phyloP scores from a whole-genome alignment of 768 basidiomycete genomes.

The Candolleomyces efflorescens region DNA sequence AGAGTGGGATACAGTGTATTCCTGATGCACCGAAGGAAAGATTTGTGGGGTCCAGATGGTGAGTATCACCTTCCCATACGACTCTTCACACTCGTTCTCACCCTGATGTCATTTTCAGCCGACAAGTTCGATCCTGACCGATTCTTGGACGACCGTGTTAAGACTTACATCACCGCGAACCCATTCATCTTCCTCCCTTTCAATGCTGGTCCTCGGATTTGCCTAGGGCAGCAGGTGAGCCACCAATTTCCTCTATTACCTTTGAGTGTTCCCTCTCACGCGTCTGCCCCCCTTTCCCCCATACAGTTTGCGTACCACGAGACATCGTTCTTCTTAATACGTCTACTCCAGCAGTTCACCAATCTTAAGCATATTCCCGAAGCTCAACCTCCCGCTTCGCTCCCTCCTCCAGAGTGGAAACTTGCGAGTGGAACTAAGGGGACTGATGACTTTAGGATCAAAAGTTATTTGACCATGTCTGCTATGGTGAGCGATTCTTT shows the following conservation, averaged over 20 bases:
- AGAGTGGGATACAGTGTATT: constrained; percentile 40
- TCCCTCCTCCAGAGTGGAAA: constrained; percentile 44
- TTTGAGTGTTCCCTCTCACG: too few species aligned
- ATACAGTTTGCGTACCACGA: constrained; percentile 63
- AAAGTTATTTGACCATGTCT: constrained; percentile 51
- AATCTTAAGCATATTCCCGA: constrained; percentile 39
- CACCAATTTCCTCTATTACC: too few species aligned
- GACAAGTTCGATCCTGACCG: constrained; percentile 60
- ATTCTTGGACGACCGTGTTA: constrained; percentile 56
- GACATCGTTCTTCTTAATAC: constrained; percentile 57
- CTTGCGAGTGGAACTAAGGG: constrained; percentile 33
- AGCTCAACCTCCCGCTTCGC: constrained; percentile 37
- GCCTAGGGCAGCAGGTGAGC: not conserved
- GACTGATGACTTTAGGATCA: constrained; percentile 42
- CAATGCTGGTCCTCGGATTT: not conserved
- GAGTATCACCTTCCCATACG: too few species aligned
- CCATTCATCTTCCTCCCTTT: constrained; percentile 40
- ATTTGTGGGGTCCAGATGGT: not conserved
- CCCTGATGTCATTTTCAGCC: constrained; percentile 25
- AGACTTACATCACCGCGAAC: constrained; percentile 46
- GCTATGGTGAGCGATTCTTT: constrained; percentile 13
- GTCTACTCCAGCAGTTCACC: constrained; percentile 53
- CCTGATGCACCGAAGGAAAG: constrained; percentile 56
- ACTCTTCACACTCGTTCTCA: too few species aligned
- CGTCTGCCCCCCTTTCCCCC: too few species aligned